Evolutionary conservation across 2,329 filamentous ascomycete genomes (phyloP), one percentile per base, ranked within the genome.

Genomic region (Paecilomyces variotii): DNA sequence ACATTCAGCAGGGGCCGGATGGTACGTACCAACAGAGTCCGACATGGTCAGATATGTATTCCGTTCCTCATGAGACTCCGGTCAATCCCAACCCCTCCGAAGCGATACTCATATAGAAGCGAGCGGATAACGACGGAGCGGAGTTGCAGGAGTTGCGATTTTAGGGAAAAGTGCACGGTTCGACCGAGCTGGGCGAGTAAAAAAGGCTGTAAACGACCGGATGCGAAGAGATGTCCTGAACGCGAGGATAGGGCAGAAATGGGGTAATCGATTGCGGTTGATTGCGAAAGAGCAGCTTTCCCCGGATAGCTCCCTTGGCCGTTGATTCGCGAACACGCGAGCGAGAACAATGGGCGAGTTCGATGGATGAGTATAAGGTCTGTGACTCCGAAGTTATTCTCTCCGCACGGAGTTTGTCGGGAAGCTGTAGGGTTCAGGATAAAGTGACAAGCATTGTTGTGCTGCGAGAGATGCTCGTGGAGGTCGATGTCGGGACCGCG

Each of bases 21-120:
- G 53, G 30, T 56, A 72, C 75, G 62, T 68, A 78, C 76, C 76
- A 64, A 78, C 74, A 64, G 76, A 78, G 68, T 78, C 76, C 65
- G 76, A 76, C 75, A 77, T 78, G 64, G 62, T 72, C 67, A 63
- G 59, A 64, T 65, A 59, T 64, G 59, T 65, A 59, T 39, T 59
- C 66, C 62, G 67, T 68, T 71, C 71, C 71, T 74, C 65, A 66
- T 52, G 25, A 26, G 50, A 45, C 19, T 19, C 39, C 39, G 39
- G 39, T 19, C 39, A 45, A 45, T 19, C 7, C 19, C n/a, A 45
- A 45, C n/a, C 39, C 39, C 39, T 45, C 39, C n/a, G 5, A 45
- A 45, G 19, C 39, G 39, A 45, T 6, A n/a, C 27, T 52, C 50
- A 52, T 26, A 52, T 52, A 52, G 9, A 52, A 32, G 30, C 11